Percentiles rank a stretch among this genome's conserved stretches.
These are phyloP conservation scores for Eragrostis tef DNA, from an alignment of 202 grass and related monocot species.

Conservation along the genomic window DNA sequence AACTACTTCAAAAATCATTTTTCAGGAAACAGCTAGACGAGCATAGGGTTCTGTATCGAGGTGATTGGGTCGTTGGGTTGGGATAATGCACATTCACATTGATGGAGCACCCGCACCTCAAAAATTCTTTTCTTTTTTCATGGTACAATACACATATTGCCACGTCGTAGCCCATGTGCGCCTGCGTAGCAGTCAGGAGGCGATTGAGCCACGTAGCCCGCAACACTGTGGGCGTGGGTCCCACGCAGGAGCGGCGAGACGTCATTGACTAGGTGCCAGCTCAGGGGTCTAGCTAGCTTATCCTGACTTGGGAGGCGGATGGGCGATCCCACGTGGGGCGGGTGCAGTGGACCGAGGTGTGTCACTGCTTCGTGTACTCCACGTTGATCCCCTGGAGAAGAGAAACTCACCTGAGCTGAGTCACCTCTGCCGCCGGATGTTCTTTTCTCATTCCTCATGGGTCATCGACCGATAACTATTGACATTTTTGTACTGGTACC, in stretches of 20 bases:
- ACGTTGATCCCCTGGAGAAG: too few relatives aligned
- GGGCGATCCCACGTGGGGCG: constrained; percentile 42
- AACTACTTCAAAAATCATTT: not conserved
- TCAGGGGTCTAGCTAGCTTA: constrained; percentile 47
- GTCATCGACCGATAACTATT: too few relatives aligned
- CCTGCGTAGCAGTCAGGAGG: constrained; percentile 7
- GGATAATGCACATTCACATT: not conserved
- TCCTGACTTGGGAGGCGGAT: constrained; percentile 34
- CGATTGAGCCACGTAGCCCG: constrained; percentile 43
- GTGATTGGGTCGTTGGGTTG: too few relatives aligned
- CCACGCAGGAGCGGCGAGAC: not conserved
- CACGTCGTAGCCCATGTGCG: constrained; percentile 52
- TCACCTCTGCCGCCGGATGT: too few relatives aligned
- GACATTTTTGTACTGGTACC: too few relatives aligned
- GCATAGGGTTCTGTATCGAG: not conserved
- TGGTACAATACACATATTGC: not conserved
- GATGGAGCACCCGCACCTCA: not conserved
- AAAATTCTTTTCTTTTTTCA: not conserved
- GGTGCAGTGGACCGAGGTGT: not conserved
- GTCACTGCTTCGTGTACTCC: not conserved
- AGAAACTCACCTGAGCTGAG: too few relatives aligned
- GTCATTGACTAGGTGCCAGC: constrained; percentile 56
- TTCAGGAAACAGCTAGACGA: not conserved
- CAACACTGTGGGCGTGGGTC: not conserved
- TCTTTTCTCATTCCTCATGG: too few relatives aligned